Conservation (phyloP, 2,329 filamentous ascomycete species). For the Aureobasidium sp. region DNA sequence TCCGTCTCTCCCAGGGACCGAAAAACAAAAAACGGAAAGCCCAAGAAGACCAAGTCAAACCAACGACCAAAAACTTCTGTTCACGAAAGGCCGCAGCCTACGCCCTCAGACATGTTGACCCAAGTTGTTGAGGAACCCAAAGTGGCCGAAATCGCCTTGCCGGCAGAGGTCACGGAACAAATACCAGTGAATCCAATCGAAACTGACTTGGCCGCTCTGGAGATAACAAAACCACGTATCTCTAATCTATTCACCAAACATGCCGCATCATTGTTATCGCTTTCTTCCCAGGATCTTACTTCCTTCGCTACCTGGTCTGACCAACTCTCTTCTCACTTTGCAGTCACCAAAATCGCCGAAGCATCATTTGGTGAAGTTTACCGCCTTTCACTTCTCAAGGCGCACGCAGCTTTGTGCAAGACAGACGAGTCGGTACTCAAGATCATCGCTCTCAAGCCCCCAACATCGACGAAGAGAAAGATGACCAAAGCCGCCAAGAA, state of each 20-base stretch:
- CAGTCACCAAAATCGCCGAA: conserved; percentile 55
- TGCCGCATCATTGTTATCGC: conserved; percentile 21
- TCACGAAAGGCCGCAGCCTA: neutral
- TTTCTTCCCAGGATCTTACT: conserved; percentile 26
- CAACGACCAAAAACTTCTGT: neutral
- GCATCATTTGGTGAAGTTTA: conserved; percentile 61
- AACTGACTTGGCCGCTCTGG: neutral
- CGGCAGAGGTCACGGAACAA: neutral
- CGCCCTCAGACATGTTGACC: neutral
- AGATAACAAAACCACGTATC: conserved; percentile 1
- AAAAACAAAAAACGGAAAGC: conserved; percentile 8
- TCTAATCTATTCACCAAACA: conserved; percentile 19
- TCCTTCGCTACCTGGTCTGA: conserved; percentile 36
- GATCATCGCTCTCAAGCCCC: conserved; percentile 33
- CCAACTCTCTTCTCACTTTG: conserved; percentile 35
- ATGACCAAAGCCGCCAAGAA: conserved; percentile 39
- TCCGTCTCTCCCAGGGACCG: neutral
- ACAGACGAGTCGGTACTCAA: conserved; percentile 40
- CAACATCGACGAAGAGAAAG: conserved; percentile 38
- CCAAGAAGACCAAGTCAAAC: neutral
- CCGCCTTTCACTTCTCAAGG: conserved; percentile 38
- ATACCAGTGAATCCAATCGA: neutral
- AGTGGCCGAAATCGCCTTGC: neutral
- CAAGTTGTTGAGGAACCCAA: neutral
- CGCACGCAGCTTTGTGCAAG: conserved; percentile 18